Evolutionary conservation across 116 monocot genomes (phyloP).

Genomic region (Posidonia oceanica): DNA sequence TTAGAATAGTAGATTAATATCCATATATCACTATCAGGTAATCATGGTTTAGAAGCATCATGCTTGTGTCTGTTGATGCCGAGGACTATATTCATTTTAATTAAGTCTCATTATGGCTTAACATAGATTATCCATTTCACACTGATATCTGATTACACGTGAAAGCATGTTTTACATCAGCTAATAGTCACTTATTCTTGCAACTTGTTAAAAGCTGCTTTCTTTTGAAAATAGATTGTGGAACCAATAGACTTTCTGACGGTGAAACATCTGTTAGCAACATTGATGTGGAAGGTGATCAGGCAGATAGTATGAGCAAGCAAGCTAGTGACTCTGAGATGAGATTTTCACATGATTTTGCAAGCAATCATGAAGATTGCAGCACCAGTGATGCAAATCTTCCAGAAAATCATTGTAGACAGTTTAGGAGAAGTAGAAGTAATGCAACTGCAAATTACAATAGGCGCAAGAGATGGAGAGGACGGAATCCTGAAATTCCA

Average conservation of each 20-base stretch:
- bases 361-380: constrained; percentile 53
- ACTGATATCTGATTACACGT: not conserved
- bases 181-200: not conserved
- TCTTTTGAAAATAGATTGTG: constrained; percentile 15
- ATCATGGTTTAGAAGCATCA: not conserved
- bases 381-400: constrained; percentile 50
- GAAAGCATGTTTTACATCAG: not conserved
- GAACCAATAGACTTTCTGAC: constrained; percentile 33
- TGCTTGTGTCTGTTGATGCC: not conserved
- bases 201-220: not conserved
- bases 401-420: constrained; percentile 36
- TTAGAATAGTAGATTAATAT: not conserved
- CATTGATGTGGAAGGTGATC: constrained; percentile 25
- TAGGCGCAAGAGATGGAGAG: constrained; percentile 92
- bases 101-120: not conserved
- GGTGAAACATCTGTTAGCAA: constrained; percentile 40
- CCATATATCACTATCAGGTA: not conserved
- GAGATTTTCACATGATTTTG: constrained; percentile 37
- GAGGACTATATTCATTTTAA: too few relatives aligned
- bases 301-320: constrained; percentile 22
- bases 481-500: constrained; percentile 20
- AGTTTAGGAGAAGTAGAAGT: constrained; percentile 55
- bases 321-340: constrained; percentile 30
- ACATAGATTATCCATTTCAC: not conserved
- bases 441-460: constrained; percentile 25